Evolutionary conservation across 2,329 filamentous ascomycete species (phyloP).

Genomic region (Aspergillus amoenus): DNA sequence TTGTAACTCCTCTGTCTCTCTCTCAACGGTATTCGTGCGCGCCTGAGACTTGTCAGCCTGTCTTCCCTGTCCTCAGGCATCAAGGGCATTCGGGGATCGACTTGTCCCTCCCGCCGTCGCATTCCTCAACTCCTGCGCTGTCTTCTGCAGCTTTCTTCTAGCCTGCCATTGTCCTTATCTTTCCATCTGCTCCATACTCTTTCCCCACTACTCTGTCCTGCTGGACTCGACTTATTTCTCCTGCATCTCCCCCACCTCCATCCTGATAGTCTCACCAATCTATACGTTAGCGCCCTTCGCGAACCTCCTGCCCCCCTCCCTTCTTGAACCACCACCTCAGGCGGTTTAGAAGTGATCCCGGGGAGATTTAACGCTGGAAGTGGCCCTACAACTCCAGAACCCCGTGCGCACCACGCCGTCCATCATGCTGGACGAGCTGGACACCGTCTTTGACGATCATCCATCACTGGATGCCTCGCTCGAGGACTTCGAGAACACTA

Average conservation of each 20-base stretch:
- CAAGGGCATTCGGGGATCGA: conserved; percentile 6
- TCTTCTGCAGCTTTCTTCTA: background rate
- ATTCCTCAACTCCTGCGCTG: conserved; percentile 6
- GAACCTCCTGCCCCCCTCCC: conserved; percentile 16
- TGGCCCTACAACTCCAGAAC: conserved; percentile 24
- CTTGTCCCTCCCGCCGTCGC: conserved; percentile 12
- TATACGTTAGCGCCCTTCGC: conserved; percentile 21
- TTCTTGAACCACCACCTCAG: conserved; percentile 9
- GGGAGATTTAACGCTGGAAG: conserved; percentile 24
- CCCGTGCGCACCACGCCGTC: conserved; percentile 32
- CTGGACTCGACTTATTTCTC: conserved; percentile 3
- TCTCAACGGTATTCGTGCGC: conserved; percentile 7
- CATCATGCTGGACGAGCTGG: conserved; percentile 48
- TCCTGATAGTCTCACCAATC: conserved; percentile 5
- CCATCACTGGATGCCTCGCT: conserved; percentile 61
- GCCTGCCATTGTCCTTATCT: background rate
- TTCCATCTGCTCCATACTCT: background rate
- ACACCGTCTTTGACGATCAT: conserved; percentile 57
- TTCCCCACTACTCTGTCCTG: conserved; percentile 1
- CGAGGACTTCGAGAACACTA: conserved; percentile 61
- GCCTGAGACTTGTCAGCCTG: conserved; percentile 14
- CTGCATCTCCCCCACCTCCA: conserved; percentile 7
- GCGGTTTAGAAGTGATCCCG: conserved; percentile 9
- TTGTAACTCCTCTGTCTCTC: conserved; percentile 14
- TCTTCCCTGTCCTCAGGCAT: conserved; percentile 14